Base-by-base conservation (phyloP, 345 rosid genomes). In the Pistacia vera region DNA sequence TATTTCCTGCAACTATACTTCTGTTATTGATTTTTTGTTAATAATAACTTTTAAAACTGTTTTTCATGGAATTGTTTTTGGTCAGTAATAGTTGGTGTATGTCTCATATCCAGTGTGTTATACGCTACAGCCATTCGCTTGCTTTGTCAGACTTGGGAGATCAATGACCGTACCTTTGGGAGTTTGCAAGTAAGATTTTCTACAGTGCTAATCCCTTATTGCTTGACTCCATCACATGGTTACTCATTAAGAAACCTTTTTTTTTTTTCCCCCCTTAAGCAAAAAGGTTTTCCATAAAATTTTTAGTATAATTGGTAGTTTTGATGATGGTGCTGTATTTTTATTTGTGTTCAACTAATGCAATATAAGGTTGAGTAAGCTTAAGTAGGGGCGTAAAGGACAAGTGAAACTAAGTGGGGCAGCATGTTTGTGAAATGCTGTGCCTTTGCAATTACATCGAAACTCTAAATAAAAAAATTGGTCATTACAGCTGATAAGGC, bases 61-160 rank as follows among this genome's bases (percentile, higher is more conserved):
- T 73, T 63, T 11, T 13, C 62, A 7, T 55, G 66, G 49, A 75
- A 67, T 70, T 54, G 36, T 68, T 71, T 77, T 67, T 64, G 75
- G 70, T 64, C 36, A 65, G 66, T 75, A 56, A 52, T 64, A 63
- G 38, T 46, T 12, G 69, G 35, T 46, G 63, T 78, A 81, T 82
- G 49, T 85, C 82, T 85, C 82, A 70, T 75, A 55, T 83, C 71
- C 90, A 95, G 98, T 80, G 86, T 87, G 74, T 85, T 93, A 86
- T 89, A 88, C 80, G 92, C 90, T 61, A 87, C 97, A 80, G 96
- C 95, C 76, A 81, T 83, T 83, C 97, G 99, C 83, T 90, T 95
- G 86, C 97, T 95, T 82, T 95, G 95, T 79, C 93, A 88, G 82
- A 89, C 97, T 66, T 95, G 98, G 99, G 87, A 81, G 78, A 84